Evolutionary conservation across 495 filamentous ascomycete genomes (phyloP).

Genomic region (Lineolata rhizophorae): DNA sequence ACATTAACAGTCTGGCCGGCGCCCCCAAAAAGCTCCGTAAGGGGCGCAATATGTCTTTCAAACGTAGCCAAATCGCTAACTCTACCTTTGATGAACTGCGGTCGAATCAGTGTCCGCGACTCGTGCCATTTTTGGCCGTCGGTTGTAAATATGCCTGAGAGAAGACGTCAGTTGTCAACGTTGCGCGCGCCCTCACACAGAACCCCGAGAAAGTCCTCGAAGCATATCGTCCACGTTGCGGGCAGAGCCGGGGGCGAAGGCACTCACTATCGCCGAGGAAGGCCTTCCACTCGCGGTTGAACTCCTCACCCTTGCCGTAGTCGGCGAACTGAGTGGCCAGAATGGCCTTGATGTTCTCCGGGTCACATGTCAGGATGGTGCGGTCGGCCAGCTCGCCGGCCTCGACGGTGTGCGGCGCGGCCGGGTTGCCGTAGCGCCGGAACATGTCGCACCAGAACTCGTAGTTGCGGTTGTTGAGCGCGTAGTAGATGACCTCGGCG

Average conservation of each 20-base stretch:
- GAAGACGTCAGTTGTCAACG: constrained; percentile 4
- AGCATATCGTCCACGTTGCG: too few relatives aligned
- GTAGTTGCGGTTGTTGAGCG: constrained; percentile 28
- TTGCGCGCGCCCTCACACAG: background rate
- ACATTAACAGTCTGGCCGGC: constrained; percentile 26
- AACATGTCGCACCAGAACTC: constrained; percentile 37
- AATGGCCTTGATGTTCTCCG: constrained; percentile 34
- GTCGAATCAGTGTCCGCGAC: constrained; percentile 28
- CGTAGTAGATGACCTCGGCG: constrained; percentile 25
- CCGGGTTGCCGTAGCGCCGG: constrained; percentile 14
- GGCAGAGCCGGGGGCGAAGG: too few relatives aligned
- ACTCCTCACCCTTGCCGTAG: constrained; percentile 30
- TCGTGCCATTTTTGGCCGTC: constrained; percentile 32
- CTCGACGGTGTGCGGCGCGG: constrained; percentile 33
- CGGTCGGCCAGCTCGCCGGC: constrained; percentile 15
- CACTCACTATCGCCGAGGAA: constrained; percentile 33
- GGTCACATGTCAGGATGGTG: constrained; percentile 28
- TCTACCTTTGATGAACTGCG: constrained; percentile 34
- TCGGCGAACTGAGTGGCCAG: constrained; percentile 32
- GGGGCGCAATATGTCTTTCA: constrained; percentile 22
- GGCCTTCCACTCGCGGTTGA: constrained; percentile 27
- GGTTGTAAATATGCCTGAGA: constrained; percentile 39
- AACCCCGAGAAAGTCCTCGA: background rate
- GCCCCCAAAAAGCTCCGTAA: constrained; percentile 18
- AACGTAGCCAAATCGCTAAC: constrained; percentile 28